A percentile compares a stretch with the other conserved stretches of the same genome.
These are phyloP conservation scores for Nemania abortiva DNA, from an alignment of 2,329 filamentous ascomycete genomes.

Conservation along the genomic window DNA sequence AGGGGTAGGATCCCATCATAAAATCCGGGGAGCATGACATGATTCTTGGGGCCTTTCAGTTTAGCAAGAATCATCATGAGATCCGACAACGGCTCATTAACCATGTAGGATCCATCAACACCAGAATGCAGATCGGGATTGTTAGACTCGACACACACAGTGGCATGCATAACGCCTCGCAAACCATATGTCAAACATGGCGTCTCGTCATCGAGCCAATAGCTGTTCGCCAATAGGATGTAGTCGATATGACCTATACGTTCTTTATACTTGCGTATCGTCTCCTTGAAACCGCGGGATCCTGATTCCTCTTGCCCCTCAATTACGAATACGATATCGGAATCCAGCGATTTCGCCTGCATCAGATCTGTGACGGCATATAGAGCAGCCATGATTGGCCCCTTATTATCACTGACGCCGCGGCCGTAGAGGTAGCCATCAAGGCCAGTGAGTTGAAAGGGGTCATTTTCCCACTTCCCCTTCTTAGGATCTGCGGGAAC, in stretches of 20 bases:
- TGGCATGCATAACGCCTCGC: slow-evolving; percentile 92
- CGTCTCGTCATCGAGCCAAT: slow-evolving; percentile 97
- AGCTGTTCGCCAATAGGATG: slow-evolving; percentile 95
- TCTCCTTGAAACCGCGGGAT: slow-evolving; percentile 88
- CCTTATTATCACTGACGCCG: slow-evolving; percentile 98
- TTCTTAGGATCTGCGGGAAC: slow-evolving; percentile 88
- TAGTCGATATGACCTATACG: slow-evolving; percentile 93
- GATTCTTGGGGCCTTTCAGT: slow-evolving; percentile 83
- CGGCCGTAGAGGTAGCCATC: slow-evolving; percentile 95
- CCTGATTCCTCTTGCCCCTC: slow-evolving; percentile 98
- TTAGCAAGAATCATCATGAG: slow-evolving; percentile 85
- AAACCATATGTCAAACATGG: slow-evolving; percentile 96
- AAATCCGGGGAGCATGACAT: slow-evolving; percentile 87
- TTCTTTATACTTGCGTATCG: slow-evolving; percentile 81
- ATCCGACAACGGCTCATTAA: slow-evolving; percentile 93
- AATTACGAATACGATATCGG: slow-evolving; percentile 93
- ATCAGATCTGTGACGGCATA: slow-evolving; percentile 93
- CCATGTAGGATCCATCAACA: slow-evolving; percentile 91
- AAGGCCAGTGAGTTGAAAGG: slow-evolving; percentile 88
- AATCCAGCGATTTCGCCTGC: slow-evolving; percentile 83
- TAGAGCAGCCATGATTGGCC: slow-evolving; percentile 91
- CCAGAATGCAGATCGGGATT: slow-evolving; percentile 93
- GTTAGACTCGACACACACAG: slow-evolving; percentile 85
- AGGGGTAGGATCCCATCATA: slow-evolving; percentile 86
- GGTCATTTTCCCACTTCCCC: slow-evolving; percentile 86